These are phyloP conservation scores for Nitzschia palea DNA, from an alignment of 108 stramenopile genomes.

Conservation along the genomic window DNA sequence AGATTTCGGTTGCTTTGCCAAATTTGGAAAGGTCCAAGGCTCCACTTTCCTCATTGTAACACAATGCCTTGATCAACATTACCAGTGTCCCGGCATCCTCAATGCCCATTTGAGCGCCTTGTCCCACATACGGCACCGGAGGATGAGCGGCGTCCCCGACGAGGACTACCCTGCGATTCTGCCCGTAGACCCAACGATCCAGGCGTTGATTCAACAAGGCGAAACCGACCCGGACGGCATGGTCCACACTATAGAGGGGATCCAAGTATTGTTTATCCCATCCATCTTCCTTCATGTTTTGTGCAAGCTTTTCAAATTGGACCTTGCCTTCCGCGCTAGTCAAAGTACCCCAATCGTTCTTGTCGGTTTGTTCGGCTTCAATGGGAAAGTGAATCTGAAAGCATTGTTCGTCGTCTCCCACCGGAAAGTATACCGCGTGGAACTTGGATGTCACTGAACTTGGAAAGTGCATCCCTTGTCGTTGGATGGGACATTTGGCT, in stretches of 20 bases:
- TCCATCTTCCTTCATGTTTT: slow-evolving; percentile 46
- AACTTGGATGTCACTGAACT: slow-evolving; percentile 50
- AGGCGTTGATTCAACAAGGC: slow-evolving; percentile 22
- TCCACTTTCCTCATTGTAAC: slow-evolving; percentile 8
- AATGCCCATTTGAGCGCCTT: slow-evolving; percentile 69
- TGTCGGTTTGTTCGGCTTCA: slow-evolving; percentile 28
- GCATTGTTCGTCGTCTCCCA: slow-evolving; percentile 45
- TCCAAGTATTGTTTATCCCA: slow-evolving; percentile 56
- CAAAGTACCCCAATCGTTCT: slow-evolving; percentile 58
- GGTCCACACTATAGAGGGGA: slow-evolving; percentile 33
- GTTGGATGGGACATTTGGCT: slow-evolving; percentile 19
- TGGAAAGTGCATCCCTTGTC: slow-evolving; percentile 55
- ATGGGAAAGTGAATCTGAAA: slow-evolving; percentile 70
- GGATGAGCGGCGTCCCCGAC: slow-evolving; percentile 78
- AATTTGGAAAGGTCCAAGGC: slow-evolving; percentile 29
- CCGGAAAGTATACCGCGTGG: slow-evolving; percentile 67
- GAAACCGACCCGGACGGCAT: slow-evolving; percentile 46
- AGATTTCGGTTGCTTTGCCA: slow-evolving; percentile 36
- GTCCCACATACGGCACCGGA: slow-evolving; percentile 68
- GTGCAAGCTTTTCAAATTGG: slow-evolving; percentile 51
- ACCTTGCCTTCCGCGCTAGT: slow-evolving; percentile 35
- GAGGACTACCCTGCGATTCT: slow-evolving; percentile 34
- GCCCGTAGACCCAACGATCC: slow-evolving; percentile 27
- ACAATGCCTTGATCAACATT: slow-evolving; percentile 33
- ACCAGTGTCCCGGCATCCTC: slow-evolving; percentile 53